A percentile compares a stretch with the other conserved stretches of the same genome.
phyloP scores from a whole-genome alignment of 2,329 filamentous ascomycete species.

The Metarhizium robertsii region DNA sequence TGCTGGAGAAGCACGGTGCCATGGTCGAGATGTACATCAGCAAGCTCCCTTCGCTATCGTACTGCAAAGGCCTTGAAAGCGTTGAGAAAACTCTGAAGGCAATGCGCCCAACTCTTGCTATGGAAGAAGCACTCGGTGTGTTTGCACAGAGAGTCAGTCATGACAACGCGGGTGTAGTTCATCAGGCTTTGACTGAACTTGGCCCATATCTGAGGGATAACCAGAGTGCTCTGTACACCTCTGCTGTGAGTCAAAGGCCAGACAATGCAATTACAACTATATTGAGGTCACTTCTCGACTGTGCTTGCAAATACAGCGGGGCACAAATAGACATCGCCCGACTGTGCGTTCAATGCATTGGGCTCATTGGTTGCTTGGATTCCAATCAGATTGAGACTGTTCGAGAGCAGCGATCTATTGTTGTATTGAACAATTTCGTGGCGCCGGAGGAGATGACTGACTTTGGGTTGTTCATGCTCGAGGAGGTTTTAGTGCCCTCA shows the following conservation, averaged over 20 bases:
- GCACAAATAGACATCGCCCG: conserved; percentile 57
- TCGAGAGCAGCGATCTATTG: conserved; percentile 70
- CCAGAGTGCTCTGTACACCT: conserved; percentile 70
- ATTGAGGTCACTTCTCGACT: conserved; percentile 73
- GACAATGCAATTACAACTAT: conserved; percentile 63
- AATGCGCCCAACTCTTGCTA: conserved; percentile 41
- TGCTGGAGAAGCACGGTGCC: conserved; percentile 53
- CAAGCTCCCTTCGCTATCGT: conserved; percentile 67
- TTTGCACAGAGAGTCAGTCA: conserved; percentile 68
- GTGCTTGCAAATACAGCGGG: conserved; percentile 69
- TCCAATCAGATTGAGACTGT: conserved; percentile 78
- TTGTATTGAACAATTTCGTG: conserved; percentile 82
- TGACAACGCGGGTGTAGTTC: conserved; percentile 78
- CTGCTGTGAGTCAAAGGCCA: conserved; percentile 74
- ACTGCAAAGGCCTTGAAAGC: conserved; percentile 59
- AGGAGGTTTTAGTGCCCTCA: conserved; percentile 80
- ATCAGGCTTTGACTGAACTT: conserved; percentile 72
- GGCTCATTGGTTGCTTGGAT: conserved; percentile 84
- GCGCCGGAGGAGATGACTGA: conserved; percentile 68
- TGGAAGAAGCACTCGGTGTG: conserved; percentile 5
- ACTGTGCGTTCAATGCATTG: conserved; percentile 73
- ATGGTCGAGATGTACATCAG: conserved; percentile 59
- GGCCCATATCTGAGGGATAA: conserved; percentile 61
- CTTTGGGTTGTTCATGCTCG: conserved; percentile 77
- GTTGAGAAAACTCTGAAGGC: conserved; percentile 56